Conservation (phyloP, 495 filamentous ascomycete species). For the Gamarada debralockiae region DNA sequence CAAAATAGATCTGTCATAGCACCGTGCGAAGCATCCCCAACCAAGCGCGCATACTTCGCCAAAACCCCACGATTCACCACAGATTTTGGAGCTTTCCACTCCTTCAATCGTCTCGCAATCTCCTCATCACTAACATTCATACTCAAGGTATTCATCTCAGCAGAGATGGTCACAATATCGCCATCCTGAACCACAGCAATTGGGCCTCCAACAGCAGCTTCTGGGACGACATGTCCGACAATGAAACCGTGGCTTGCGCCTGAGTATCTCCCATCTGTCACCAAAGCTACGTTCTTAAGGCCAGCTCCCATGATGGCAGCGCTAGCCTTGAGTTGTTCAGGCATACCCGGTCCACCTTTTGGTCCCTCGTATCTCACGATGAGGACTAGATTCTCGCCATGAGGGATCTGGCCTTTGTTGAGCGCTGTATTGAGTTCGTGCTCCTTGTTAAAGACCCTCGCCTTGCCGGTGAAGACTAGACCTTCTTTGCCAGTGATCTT, state of each 20-base stretch:
- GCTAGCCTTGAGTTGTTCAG: conserved; percentile 81
- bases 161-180: conserved; percentile 84
- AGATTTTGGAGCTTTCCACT: conserved; percentile 71
- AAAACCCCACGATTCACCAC: conserved; percentile 81
- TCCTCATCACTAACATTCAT: conserved; percentile 76
- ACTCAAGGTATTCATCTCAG: conserved; percentile 68
- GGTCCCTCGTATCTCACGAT: conserved; percentile 95
- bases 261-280: conserved; percentile 90
- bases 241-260: conserved; percentile 95
- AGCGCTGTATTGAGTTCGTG: conserved; percentile 72
- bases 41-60: conserved; percentile 78
- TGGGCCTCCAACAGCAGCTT: conserved; percentile 78
- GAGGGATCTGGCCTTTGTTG: conserved; percentile 64
- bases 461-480: conserved; percentile 73
- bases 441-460: conserved; percentile 91
- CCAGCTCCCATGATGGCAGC: conserved; percentile 93
- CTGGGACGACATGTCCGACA: conserved; percentile 89
- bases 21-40: conserved; percentile 51
- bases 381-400: conserved; percentile 80
- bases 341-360: conserved; percentile 95
- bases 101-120: conserved; percentile 58
- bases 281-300: conserved; percentile 81
- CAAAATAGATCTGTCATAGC: conserved; percentile 46
- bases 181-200: conserved; percentile 78
- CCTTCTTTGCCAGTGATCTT: conserved; percentile 99